Evolutionary conservation across 768 basidiomycete species (phyloP).

Genomic region (Macrocybe gigantea): DNA sequence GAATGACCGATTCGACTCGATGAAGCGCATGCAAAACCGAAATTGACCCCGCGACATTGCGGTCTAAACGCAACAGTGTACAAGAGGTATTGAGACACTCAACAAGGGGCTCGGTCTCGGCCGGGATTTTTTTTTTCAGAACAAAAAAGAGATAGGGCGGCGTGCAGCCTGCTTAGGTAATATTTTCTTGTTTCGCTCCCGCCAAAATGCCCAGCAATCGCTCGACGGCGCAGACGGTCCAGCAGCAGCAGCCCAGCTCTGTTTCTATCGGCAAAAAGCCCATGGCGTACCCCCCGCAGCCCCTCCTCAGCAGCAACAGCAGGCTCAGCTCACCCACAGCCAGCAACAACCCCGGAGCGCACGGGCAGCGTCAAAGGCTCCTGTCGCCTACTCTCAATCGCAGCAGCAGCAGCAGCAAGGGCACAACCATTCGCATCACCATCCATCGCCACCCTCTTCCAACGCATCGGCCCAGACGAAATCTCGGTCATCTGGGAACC

Average conservation of each 20-base stretch:
- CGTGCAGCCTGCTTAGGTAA: constrained; percentile 14
- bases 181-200: constrained; percentile 19
- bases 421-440: constrained; percentile 28
- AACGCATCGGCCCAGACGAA: constrained; percentile 26
- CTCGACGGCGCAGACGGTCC: constrained; percentile 12
- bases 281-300: constrained; percentile 63
- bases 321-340: constrained; percentile 17
- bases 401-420: constrained; percentile 31
- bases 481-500: constrained; percentile 22
- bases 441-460: constrained; percentile 43
- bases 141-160: constrained; percentile 1
- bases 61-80: too few species aligned
- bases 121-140: not conserved
- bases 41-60: too few species aligned
- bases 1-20: too few species aligned
- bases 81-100: too few species aligned
- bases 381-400: constrained; percentile 26
- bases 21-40: too few species aligned
- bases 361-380: constrained; percentile 43
- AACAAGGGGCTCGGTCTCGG: too few species aligned
- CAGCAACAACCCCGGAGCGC: constrained; percentile 37
- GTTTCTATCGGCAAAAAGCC: constrained; percentile 91
- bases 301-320: constrained; percentile 29
- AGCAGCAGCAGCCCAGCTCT: constrained; percentile 56
- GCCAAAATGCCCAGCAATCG: constrained; percentile 19